Evolutionary conservation across 1,284 basidiomycete species (phyloP), one percentile per base, ranked within the genome.

Genomic region (Ceratobasidium theobromae): DNA sequence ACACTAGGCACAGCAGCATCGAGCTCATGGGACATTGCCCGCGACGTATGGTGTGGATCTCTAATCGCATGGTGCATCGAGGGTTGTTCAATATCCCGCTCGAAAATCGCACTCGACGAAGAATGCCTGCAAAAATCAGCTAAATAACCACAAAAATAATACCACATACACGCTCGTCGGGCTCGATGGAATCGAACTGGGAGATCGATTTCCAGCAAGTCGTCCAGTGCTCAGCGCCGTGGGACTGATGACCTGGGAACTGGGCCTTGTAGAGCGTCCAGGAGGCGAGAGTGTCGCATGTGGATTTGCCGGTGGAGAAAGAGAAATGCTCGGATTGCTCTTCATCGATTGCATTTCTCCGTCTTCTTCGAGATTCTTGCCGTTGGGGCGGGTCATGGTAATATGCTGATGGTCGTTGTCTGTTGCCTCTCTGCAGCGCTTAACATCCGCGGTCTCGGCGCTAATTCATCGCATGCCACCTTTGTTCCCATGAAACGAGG

Each of bases 61-160:
- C 51, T 53, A 6, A 35, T 18, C 16, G 18, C 1, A 9, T 38
- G 23, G 8, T 62, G 48, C 21, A 45, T 53, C 5, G 48, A 58
- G 27, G 46, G 33, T 27, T 54, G 55, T 32, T 68, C 67, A 65
- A 68, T 68, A 48, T 68, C 67, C 25, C 67, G 43, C 30, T 68
- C 67, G 28, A 68, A 68, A 46, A 68, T 68, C 2, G 67, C 67
- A 25, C 62, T 66, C 16, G 62, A 66, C 41, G 53, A 58, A 21
- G 67, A 68, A 27, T 68, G 67, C n/a, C 64, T 68, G 46, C 28
- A 35, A 38, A 21, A 9, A 48, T 46, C 28, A 58, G 32, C 14
- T 33, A 8, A 38, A 38, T 38, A 38, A 38, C 8, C 16, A 11
- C 18, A 21, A 21, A 21, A 21, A 5, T 11, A 45, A 45, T 6